Evolutionary conservation across 2,329 filamentous ascomycete genomes (phyloP).

Genomic region (Sarocladium kiliense): DNA sequence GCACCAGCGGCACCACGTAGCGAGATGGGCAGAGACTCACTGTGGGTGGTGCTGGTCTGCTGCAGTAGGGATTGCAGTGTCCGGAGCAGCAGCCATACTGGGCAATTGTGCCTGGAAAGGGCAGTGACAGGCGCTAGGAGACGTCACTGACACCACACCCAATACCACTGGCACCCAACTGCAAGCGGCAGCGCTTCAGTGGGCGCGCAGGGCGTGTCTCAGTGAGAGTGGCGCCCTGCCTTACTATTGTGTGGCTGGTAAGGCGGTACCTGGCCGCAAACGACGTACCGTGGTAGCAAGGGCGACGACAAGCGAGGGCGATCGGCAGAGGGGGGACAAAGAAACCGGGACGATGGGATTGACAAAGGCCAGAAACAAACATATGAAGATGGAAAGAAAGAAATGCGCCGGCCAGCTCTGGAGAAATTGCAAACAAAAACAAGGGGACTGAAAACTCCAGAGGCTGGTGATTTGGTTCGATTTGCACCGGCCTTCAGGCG

Average conservation of each 20-base stretch:
- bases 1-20: too few relatives aligned
- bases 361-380: not conserved
- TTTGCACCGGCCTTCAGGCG: conserved; percentile 4
- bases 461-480: conserved; percentile 7
- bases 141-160: not conserved
- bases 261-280: not conserved
- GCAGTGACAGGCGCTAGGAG: not conserved
- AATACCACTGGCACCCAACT: not conserved
- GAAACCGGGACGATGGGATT: too few relatives aligned
- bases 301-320: not conserved
- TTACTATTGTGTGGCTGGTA: conserved; percentile 2
- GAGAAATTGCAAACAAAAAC: not conserved
- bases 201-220: conserved; percentile 1
- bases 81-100: not conserved
- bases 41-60: not conserved
- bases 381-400: not conserved
- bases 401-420: not conserved
- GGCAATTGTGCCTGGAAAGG: not conserved
- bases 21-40: too few relatives aligned
- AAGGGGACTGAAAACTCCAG: conserved; percentile 1
- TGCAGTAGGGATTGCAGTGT: not conserved
- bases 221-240: not conserved
- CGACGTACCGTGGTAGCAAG: not conserved
- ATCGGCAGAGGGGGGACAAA: not conserved
- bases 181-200: conserved; percentile 4